Evolutionary conservation across 2,329 filamentous ascomycete species (phyloP).

Genomic region (Alternaria dauci): DNA sequence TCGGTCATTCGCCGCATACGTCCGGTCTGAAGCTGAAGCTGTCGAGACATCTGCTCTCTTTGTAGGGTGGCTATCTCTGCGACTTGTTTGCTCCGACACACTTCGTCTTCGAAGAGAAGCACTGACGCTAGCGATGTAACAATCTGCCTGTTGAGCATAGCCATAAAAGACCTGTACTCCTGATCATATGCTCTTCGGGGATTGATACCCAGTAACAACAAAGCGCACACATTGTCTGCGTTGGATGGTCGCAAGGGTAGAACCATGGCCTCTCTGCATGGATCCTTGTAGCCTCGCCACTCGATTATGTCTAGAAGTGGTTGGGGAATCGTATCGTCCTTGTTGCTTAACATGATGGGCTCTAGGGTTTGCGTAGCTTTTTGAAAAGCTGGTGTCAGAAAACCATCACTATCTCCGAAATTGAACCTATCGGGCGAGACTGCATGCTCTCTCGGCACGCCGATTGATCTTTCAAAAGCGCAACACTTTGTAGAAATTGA

Average conservation of each 20-base stretch:
- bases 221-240: constrained; percentile 42
- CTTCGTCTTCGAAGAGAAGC: constrained; percentile 45
- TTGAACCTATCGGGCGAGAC: constrained; percentile 39
- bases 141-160: constrained; percentile 44
- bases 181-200: constrained; percentile 46
- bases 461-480: constrained; percentile 44
- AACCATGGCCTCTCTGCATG: constrained; percentile 45
- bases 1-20: constrained; percentile 49
- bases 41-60: constrained; percentile 37
- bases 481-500: constrained; percentile 38
- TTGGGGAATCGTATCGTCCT: constrained; percentile 39
- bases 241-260: constrained; percentile 44
- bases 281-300: constrained; percentile 47
- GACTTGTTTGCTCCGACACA: constrained; percentile 35
- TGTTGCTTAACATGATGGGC: constrained; percentile 36
- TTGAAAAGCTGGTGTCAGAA: constrained; percentile 44
- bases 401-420: constrained; percentile 40
- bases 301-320: constrained; percentile 37
- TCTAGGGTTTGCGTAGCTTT: constrained; percentile 47
- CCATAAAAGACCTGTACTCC: constrained; percentile 42
- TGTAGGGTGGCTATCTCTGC: constrained; percentile 41
- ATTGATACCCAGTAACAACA: constrained; percentile 44
- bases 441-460: constrained; percentile 42
- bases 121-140: constrained; percentile 47
- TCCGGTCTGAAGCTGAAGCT: constrained; percentile 42